Evolutionary conservation across 106 monocot species (phyloP).

Genomic region (Alisma plantagoaquatica): DNA sequence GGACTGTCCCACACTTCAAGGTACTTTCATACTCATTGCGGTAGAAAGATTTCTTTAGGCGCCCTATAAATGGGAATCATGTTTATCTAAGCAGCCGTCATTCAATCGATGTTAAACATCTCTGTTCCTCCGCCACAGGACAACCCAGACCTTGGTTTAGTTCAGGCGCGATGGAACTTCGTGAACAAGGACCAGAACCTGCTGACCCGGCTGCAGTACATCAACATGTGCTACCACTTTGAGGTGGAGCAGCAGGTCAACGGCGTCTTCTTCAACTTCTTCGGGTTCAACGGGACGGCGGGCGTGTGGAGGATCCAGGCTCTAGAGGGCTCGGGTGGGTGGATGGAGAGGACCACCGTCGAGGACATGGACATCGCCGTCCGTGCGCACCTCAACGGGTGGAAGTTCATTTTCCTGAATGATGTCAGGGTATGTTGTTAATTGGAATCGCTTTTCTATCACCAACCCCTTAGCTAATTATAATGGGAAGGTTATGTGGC

Average conservation of each 20-base stretch:
- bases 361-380: slow-evolving; percentile 77
- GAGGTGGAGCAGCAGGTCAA: slow-evolving; percentile 76
- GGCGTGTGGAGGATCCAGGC: slow-evolving; percentile 71
- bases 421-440: slow-evolving; percentile 43
- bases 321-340: slow-evolving; percentile 57
- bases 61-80: too few species aligned
- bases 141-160: slow-evolving; percentile 54
- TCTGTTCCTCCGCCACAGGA: slow-evolving; percentile 19
- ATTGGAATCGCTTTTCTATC: not conserved
- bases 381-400: slow-evolving; percentile 60
- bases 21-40: too few species aligned
- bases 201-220: slow-evolving; percentile 55
- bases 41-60: too few species aligned
- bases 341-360: slow-evolving; percentile 65
- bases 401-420: slow-evolving; percentile 71
- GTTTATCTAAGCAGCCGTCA: too few species aligned
- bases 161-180: slow-evolving; percentile 57
- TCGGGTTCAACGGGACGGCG: slow-evolving; percentile 63
- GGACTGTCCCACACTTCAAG: too few species aligned
- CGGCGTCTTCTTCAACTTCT: slow-evolving; percentile 58
- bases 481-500: not conserved
- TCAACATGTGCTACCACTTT: slow-evolving; percentile 68
- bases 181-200: slow-evolving; percentile 64
- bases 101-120: too few species aligned
- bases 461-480: too few species aligned